Evolutionary conservation across 495 filamentous ascomycete species (phyloP), one percentile per base, ranked within the genome.

Genomic region (Penicillium canescens): DNA sequence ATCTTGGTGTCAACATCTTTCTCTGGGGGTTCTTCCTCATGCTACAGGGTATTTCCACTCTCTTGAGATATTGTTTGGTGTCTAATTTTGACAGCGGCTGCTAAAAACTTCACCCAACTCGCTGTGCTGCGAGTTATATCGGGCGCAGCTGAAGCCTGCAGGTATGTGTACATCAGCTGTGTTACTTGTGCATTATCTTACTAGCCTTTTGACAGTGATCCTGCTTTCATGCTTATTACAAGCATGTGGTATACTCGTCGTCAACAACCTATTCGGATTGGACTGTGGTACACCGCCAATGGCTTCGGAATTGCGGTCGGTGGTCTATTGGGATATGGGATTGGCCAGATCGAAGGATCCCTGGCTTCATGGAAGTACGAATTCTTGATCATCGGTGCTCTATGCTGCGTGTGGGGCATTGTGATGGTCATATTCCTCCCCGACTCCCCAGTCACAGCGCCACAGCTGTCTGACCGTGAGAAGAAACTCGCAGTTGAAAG

Each of bases 191-290:
- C 1, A 35, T 9, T 18, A 35, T 3, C 13, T 34, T 1, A 38
- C 35, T 41, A 8, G 46, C 18, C 4, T 3, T 11, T 24, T 12
- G 3, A 2, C 7, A 70, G 50, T 64, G 71, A 73, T 48, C 59
- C 68, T 12, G 59, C 62, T 1, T 66, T 60, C n/a, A 67, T 61
- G 50, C 40, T 65, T 10, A 59, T 66, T 11, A 62, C 70, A 4
- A 67, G 65, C 23, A 76, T 70, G 58, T 65, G 58, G 50, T 75
- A 80, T 55, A 81, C 59, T 68, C 4, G 69, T 67, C 13, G 61
- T 65, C 76, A 86, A 43, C 83, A 85, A 45, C 81, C 83, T 1
- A 63, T 83, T 6, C 75, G 83, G 11, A 83, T 85, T 44, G 81
- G 79, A 2, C 54, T 80, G 2, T 86, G 80, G 80, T 86, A 85